Base-by-base conservation (phyloP, 306 rosid genomes). In the Rubus idaeus region DNA sequence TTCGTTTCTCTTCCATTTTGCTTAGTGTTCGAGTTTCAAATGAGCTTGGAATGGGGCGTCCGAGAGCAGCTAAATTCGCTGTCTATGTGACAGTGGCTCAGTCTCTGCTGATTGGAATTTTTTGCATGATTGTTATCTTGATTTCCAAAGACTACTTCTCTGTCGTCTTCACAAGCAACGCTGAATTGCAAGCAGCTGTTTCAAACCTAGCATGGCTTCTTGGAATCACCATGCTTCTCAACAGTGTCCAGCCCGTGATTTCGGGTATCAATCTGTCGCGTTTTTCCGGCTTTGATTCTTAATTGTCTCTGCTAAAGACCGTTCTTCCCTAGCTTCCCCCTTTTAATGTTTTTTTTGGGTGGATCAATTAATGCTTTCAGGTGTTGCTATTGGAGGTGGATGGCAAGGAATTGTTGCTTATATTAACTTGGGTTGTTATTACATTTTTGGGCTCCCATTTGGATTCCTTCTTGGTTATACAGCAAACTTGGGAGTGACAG, bases 321-420 rank as follows among this genome's bases (percentile, higher is more conserved):
- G 35, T 30, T 30, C 35, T 30, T 30, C 35, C 35, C 35, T 30
- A 30, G 35, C 35, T 30, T 30, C 35, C 35, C 2, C 35, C 2
- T 30, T 30, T 30, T 30, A 30, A 30, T 30, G 1, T 30, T 30
- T 30, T 30, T 30, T 30, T 30, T 30, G 1, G 1, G 35, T 30
- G 35, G 35, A 30, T 30, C 35, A 30, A 30, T 30, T 30, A 30
- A 68, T 78, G 73, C 53, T 73, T 82, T 21, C 76, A 92, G 98
- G 98, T 46, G 97, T 94, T 84, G 98, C 98, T 40, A 53, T 94
- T 72, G 98, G 98, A 83, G 96, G 94, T 45, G 98, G 98, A 30
- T 94, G 97, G 98, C 98, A 94, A 76, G 89, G 88, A 61, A 57
- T 87, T 73, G 98, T 94, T 71, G 97, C 97, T 64, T 94, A 89